A percentile compares a stretch with the other conserved stretches of the same genome.
phyloP scores from a whole-genome alignment of 768 basidiomycete genomes.

The Lepiota venenata region DNA sequence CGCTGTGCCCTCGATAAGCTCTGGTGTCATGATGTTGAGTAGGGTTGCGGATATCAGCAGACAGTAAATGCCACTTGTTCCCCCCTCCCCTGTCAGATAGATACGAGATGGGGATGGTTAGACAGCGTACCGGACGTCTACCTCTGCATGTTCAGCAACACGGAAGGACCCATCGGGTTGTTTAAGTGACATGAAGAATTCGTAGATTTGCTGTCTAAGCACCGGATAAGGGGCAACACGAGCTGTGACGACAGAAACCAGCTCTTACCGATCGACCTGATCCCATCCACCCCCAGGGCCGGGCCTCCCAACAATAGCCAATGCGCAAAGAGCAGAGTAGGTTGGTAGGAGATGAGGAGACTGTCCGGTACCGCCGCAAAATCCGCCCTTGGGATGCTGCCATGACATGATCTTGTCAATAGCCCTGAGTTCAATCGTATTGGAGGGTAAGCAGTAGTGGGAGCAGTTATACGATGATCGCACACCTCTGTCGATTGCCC shows the following conservation, averaged over 20 bases:
- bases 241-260: not conserved
- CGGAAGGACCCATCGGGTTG: conserved; percentile 91
- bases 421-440: conserved; percentile 48
- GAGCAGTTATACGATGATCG: conserved; percentile 13
- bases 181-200: conserved; percentile 90
- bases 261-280: conserved; percentile 69
- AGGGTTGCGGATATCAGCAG: conserved; percentile 80
- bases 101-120: not conserved
- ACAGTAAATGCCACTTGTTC: conserved; percentile 85
- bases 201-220: conserved; percentile 70
- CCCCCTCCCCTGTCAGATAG: not conserved
- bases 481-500: conserved; percentile 78
- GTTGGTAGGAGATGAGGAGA: conserved; percentile 85
- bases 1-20: conserved; percentile 72
- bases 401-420: conserved; percentile 78
- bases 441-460: not conserved
- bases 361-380: conserved; percentile 90
- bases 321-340: conserved; percentile 80
- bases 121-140: conserved; percentile 79
- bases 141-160: conserved; percentile 84
- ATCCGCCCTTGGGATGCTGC: conserved; percentile 88
- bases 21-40: conserved; percentile 85
- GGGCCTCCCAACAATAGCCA: conserved; percentile 78
- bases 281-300: conserved; percentile 83
- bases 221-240: not conserved